phyloP scores from a whole-genome alignment of 2,329 filamentous ascomycete species.

The Teratosphaeriaceae sp. region DNA sequence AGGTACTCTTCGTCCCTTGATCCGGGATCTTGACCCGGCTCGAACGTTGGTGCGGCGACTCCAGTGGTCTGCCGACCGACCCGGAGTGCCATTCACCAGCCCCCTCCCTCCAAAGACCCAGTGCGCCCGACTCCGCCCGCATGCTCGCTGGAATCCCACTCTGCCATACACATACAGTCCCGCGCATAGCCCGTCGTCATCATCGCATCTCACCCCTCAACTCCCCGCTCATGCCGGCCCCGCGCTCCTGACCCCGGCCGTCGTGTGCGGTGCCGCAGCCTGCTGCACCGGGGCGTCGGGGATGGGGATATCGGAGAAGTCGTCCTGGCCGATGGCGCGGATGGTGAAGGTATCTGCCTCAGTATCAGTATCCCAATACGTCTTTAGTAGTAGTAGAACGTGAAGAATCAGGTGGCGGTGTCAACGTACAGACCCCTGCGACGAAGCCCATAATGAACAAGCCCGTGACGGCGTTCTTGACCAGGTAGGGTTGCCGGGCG shows the following conservation, averaged over 20 bases:
- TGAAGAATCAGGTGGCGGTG: not conserved
- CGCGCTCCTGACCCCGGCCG: slow-evolving; percentile 16
- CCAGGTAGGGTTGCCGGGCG: slow-evolving; percentile 81
- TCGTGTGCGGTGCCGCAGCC: slow-evolving; percentile 20
- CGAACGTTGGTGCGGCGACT: too few species aligned
- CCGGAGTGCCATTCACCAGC: too few species aligned
- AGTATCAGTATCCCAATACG: not conserved
- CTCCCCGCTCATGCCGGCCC: slow-evolving; percentile 12
- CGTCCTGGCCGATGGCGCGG: slow-evolving; percentile 84
- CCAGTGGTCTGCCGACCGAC: too few species aligned
- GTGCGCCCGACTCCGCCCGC: too few species aligned
- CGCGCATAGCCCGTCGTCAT: too few species aligned
- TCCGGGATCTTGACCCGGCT: too few species aligned
- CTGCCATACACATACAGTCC: too few species aligned
- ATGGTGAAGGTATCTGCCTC: slow-evolving; percentile 64
- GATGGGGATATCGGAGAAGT: slow-evolving; percentile 92
- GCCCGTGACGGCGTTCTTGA: slow-evolving; percentile 83
- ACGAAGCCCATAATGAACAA: slow-evolving; percentile 67
- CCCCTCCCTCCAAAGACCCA: too few species aligned
- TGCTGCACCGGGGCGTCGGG: slow-evolving; percentile 61
- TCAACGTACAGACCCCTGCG: slow-evolving; percentile 74
- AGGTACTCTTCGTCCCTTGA: too few species aligned
- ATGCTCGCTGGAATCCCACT: too few species aligned
- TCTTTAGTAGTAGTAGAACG: too few species aligned
- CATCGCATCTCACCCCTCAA: too few species aligned